A percentile compares a stretch with the other conserved stretches of the same genome.
Conservation (phyloP, 495 filamentous ascomycete genomes). For the Pyronema domesticum region DNA sequence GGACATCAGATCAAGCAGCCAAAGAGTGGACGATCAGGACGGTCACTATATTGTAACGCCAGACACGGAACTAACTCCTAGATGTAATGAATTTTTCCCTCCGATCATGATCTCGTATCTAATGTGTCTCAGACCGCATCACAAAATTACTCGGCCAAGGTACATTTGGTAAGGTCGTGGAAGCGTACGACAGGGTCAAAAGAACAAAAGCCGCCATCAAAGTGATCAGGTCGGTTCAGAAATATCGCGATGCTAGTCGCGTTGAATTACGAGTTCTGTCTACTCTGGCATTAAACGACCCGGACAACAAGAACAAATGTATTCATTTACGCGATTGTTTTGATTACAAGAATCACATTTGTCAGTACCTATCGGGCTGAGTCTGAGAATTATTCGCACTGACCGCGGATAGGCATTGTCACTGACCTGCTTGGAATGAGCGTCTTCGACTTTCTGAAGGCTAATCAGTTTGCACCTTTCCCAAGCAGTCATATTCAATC, state of each 20-base stretch:
- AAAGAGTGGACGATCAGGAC: slow-evolving; percentile 78
- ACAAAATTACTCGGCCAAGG: slow-evolving; percentile 66
- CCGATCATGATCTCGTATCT: neutral
- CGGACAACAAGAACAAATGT: slow-evolving; percentile 82
- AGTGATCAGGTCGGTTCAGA: slow-evolving; percentile 93
- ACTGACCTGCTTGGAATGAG: slow-evolving; percentile 91
- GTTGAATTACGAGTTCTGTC: slow-evolving; percentile 88
- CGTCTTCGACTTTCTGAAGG: slow-evolving; percentile 95
- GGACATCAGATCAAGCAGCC: slow-evolving; percentile 13
- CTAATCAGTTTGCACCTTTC: slow-evolving; percentile 85
- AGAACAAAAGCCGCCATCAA: slow-evolving; percentile 79
- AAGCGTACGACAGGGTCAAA: slow-evolving; percentile 61
- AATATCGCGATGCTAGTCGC: slow-evolving; percentile 90
- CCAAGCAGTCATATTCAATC: slow-evolving; percentile 98
- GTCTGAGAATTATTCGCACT: neutral
- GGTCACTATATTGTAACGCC: slow-evolving; percentile 86
- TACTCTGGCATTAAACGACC: slow-evolving; percentile 77
- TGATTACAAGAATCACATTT: slow-evolving; percentile 94
- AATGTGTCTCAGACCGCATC: slow-evolving; percentile 1
- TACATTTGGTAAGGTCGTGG: slow-evolving; percentile 95
- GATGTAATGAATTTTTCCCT: slow-evolving; percentile 47
- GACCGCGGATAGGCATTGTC: slow-evolving; percentile 44
- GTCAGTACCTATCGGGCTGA: slow-evolving; percentile 24
- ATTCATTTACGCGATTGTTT: slow-evolving; percentile 96
- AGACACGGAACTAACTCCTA: slow-evolving; percentile 62